A percentile compares a stretch with the other conserved stretches of the same genome.
These are phyloP conservation scores for Chlamydomonas sphaeroides DNA, from an alignment of 139 green algal species.

Conservation along the genomic window DNA sequence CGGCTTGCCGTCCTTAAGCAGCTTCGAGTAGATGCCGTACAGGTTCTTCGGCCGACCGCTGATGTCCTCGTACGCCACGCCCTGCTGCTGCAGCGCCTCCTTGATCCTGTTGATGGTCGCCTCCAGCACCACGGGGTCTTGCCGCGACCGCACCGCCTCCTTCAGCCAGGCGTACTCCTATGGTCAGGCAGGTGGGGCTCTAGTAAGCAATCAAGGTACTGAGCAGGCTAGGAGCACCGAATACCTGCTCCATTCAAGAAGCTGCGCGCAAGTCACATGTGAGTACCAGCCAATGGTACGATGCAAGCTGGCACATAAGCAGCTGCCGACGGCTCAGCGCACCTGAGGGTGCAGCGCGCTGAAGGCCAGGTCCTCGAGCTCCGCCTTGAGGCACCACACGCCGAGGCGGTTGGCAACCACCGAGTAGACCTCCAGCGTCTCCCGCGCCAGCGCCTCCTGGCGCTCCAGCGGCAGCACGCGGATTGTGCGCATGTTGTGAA, in stretches of 20 bases:
- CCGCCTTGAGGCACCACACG: constrained; percentile 80
- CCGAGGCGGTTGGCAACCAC: constrained; percentile 92
- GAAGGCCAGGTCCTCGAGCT: constrained; percentile 94
- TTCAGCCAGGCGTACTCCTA: constrained; percentile 55
- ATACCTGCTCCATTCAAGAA: too few relatives aligned
- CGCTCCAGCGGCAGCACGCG: constrained; percentile 17
- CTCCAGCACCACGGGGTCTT: constrained; percentile 51
- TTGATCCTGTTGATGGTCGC: constrained; percentile 54
- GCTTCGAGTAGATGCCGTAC: constrained; percentile 90
- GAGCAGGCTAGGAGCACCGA: too few relatives aligned
- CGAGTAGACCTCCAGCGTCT: constrained; percentile 86
- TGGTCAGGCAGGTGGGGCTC: too few relatives aligned
- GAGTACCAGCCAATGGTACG: too few relatives aligned
- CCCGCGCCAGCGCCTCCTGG: constrained; percentile 58
- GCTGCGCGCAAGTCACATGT: too few relatives aligned
- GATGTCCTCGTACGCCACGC: constrained; percentile 78
- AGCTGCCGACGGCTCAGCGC: too few relatives aligned
- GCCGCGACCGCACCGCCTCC: constrained; percentile 31
- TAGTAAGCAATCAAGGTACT: too few relatives aligned
- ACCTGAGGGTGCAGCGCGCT: constrained; percentile 64
- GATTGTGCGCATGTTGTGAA: constrained; percentile 80
- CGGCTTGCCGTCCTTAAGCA: constrained; percentile 56
- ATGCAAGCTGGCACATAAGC: too few relatives aligned
- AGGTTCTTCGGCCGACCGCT: constrained; percentile 92
- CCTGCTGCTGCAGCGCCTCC: constrained; percentile 35